phyloP scores from a whole-genome alignment of 169 alveolate genomes.

The Toxoplasma gondii region DNA sequence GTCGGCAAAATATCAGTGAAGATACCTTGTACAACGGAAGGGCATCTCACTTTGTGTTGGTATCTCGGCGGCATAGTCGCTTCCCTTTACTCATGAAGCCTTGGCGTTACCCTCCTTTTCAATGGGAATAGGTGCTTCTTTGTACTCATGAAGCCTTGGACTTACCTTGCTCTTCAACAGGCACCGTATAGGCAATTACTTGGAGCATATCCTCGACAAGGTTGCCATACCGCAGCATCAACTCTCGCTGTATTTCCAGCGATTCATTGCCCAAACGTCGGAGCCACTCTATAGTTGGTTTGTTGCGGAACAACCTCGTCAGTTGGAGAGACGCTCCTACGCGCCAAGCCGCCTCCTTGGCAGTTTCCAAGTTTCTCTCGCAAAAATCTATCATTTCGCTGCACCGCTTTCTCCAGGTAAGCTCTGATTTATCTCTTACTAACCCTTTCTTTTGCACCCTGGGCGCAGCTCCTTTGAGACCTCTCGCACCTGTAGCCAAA shows the following conservation, averaged over 20 bases:
- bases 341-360: neutral
- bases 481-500: too few species aligned
- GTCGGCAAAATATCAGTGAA: too few species aligned
- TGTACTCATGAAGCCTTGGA: neutral
- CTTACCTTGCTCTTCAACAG: neutral
- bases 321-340: neutral
- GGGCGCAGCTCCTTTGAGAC: too few species aligned
- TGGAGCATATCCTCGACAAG: neutral
- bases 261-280: neutral
- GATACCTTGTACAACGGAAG: too few species aligned
- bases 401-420: neutral
- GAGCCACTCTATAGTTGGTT: neutral
- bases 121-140: neutral
- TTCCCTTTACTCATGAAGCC: neutral
- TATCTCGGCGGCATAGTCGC: too few species aligned
- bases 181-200: neutral
- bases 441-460: too few species aligned
- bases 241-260: neutral
- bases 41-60: too few species aligned
- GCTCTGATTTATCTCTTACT: neutral
- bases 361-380: neutral
- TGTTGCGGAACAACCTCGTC: neutral
- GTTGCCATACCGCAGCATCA: neutral
- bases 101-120: neutral
- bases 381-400: neutral